Base-by-base conservation (phyloP, 805 yeast genomes). In the Wickerhamomyces hampshirensis region DNA sequence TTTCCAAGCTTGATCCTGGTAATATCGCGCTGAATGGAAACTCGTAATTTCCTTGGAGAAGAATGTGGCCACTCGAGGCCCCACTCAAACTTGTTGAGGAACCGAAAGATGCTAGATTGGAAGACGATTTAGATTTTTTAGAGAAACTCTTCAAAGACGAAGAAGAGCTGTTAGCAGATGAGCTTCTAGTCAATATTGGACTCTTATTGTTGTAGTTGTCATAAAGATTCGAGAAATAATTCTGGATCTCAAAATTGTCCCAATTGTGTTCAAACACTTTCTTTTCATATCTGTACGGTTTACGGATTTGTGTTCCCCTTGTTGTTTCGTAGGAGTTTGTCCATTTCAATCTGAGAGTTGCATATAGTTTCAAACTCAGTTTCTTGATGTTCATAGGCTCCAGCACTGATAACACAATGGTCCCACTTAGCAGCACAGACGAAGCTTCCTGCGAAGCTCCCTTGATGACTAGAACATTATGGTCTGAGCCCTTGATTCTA, bases 1-100 rank as follows among this genome's bases (percentile, higher is more conserved):
- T 80, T 58, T 93, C 98, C 2, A 87, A 79, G 31, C 84, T 69
- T 26, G 78, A 69, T 1, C 98, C 98, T 0, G 96, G 96, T 16
- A 91, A 55, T 17, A 88, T 70, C 0, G 91, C 73, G 43, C 81
- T 81, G 56, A 93, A 93, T 0, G 98, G 97, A 50, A 93, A 76
- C 53, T 84, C 95, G 55, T 91, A 88, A 58, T 84, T 84, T 0
- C 98, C 98, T 42, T 72, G 76, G 1, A 68, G 69, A 37, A 84
- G 56, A 5, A 69, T 60, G 41, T 72, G 75, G 23, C 57, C 40
- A 9, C n/a, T n/a, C n/a, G 55, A 61, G 15, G 46, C 29, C 10
- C 41, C 40, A 14, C 34, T 26, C 11, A 53, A 36, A 17, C 43
- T 48, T 33, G 51, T 39, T 13, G 50, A 47, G 1, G 61, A 56